Conservation (phyloP, 441 rosid species). For the Corymbia calophylla region DNA sequence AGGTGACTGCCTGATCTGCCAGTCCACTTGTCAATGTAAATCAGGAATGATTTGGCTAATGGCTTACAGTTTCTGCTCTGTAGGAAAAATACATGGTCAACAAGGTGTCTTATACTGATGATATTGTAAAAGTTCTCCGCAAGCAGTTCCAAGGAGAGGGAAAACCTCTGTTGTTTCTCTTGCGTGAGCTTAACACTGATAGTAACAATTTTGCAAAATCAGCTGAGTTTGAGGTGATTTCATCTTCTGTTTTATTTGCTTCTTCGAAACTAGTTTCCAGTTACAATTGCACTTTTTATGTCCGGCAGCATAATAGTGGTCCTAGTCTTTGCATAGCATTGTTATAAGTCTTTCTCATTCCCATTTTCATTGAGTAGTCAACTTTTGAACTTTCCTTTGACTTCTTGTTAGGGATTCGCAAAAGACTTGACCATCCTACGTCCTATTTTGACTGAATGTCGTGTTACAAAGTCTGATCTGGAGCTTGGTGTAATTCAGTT, state of each 20-base stretch:
- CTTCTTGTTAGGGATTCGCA: conserved; percentile 55
- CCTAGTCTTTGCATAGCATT: not conserved
- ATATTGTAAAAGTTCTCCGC: conserved; percentile 44
- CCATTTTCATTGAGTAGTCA: not conserved
- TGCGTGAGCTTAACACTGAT: conserved; percentile 87
- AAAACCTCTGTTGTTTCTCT: conserved; percentile 61
- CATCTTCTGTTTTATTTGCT: not conserved
- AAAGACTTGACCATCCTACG: conserved; percentile 64
- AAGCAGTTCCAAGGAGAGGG: conserved; percentile 45
- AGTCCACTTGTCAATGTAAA: not conserved
- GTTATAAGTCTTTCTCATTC: not conserved
- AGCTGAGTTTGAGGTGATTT: conserved; percentile 66
- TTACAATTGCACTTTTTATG: not conserved
- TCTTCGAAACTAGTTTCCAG: not conserved
- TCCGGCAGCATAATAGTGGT: not conserved
- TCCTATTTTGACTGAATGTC: conserved; percentile 91
- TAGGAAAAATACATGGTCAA: conserved; percentile 73
- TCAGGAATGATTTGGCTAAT: not conserved
- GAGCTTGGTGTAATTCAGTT: conserved; percentile 86
- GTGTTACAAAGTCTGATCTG: conserved; percentile 67
- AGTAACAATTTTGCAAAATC: conserved; percentile 76
- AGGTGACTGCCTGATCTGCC: conserved; percentile 33
- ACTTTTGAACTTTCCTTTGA: not conserved
- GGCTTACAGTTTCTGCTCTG: conserved; percentile 9
- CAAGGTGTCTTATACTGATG: conserved; percentile 63